Base-by-base conservation (phyloP, 768 basidiomycete genomes). In the Psilocybe azurescens region DNA sequence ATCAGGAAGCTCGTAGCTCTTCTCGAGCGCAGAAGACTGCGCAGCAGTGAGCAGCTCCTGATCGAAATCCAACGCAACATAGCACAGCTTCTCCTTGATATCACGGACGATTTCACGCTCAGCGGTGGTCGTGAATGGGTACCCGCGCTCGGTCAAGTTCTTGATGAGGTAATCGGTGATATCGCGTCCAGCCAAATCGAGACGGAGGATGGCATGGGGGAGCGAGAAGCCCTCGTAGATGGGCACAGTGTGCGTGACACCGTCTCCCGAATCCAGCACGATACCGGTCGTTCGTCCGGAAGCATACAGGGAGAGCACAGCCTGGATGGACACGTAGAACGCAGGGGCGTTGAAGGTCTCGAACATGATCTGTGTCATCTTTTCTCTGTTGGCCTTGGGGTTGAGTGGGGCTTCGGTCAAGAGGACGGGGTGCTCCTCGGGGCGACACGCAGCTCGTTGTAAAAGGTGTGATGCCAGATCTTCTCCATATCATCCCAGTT, bases 401-500 rank as follows among this genome's bases (percentile, higher is more conserved):
- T n/a, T n/a, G n/a, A n/a, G n/a, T n/a, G n/a, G n/a, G n/a, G n/a
- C n/a, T n/a, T n/a, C n/a, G n/a, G n/a, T n/a, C n/a, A n/a, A n/a
- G n/a, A n/a, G n/a, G n/a, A n/a, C n/a, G n/a, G n/a, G n/a, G n/a
- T n/a, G n/a, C n/a, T n/a, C n/a, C n/a, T n/a, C n/a, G n/a, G n/a
- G n/a, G n/a, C n/a, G n/a, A n/a, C n/a, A n/a, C n/a, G n/a, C n/a
- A n/a, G n/a, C n/a, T n/a, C n/a, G n/a, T n/a, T n/a, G n/a, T n/a
- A n/a, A n/a, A n/a, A n/a, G n/a, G 95, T 95, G 83, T 96, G 94
- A 77, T 95, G 94, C 94, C 94, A 96, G 76, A 96, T 96, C 82
- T 96, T 95, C 83, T 97, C 95, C 94, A 96, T 96, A 79, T 96
- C 95, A 71, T 96, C 95, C 95, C 95, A 97, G 88, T 97, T 95